Evolutionary conservation across 352 stramenopile genomes (phyloP), one percentile per base, ranked within the genome.

Genomic region (Pythium apleroticum): DNA sequence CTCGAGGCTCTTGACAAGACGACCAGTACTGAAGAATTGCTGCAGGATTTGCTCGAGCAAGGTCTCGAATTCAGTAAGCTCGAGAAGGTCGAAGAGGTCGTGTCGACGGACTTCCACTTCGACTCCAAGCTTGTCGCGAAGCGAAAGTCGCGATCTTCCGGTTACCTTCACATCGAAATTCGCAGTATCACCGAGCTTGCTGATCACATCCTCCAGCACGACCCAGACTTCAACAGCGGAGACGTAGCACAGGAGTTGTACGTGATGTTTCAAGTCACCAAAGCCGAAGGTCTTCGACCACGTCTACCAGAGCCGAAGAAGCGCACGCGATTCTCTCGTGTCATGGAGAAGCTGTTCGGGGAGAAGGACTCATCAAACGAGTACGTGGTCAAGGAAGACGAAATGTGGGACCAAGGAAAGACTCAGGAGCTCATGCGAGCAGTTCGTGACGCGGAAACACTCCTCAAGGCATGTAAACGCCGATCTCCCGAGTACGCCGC

Each of bases 11-110:
- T 88, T 3, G 73, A 83, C 1, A 52, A 78, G 20, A 81, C 65
- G 1, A 68, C 65, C 1, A 88, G 72, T 54, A 70, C 76, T 4
- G 78, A 85, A 60, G 76, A 85, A 60, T 64, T 86, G 20, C 79
- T 83, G 27, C 68, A 83, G 60, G 73, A 80, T 41, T 60, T 86
- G 57, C 55, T 77, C 3, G 57, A 73, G 9, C 65, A 81, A 52
- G 63, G 60, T 1, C 52, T 86, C 17, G 70, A 86, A 50, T 86
- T 86, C 56, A 86, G 75, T 49, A 86, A 86, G 49, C 49, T 76
- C 14, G 70, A 73, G 39, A 68, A 78, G 20, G 70, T 83, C 39
- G 53, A 72, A 31, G 75, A 78, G 45, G 31, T 30, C 17, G 68
- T 69, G 4, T 41, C 54, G 2, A 66, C 35, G 19, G 50, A 28